Conservation (phyloP, 306 rosid genomes). For the Senna tora region DNA sequence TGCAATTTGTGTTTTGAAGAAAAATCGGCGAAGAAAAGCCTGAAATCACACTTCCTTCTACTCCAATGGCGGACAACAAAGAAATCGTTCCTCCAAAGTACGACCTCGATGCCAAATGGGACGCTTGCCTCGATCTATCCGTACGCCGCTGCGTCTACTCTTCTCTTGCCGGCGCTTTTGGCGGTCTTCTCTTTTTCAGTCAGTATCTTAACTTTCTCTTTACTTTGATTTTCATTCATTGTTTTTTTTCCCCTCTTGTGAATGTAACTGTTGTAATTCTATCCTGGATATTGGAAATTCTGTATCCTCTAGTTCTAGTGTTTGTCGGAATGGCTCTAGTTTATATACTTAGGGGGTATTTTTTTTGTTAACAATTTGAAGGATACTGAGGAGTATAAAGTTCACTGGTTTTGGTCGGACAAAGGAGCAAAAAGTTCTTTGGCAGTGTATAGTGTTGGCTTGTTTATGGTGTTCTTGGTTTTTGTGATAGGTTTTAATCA, state of each 20-base stretch:
- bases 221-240: background rate
- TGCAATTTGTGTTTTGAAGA: too few relatives aligned
- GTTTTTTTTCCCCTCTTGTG: background rate
- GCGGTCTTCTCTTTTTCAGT: constrained; percentile 47
- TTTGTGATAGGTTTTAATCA: too few relatives aligned
- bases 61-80: background rate
- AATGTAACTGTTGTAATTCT: background rate
- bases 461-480: too few relatives aligned
- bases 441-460: too few relatives aligned
- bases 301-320: background rate
- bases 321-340: too few relatives aligned
- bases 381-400: too few relatives aligned
- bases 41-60: background rate
- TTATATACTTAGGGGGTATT: too few relatives aligned
- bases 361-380: too few relatives aligned
- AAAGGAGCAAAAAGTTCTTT: too few relatives aligned
- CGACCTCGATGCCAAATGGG: constrained; percentile 48
- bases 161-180: constrained; percentile 43
- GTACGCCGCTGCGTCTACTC: constrained; percentile 49
- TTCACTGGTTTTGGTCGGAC: too few relatives aligned
- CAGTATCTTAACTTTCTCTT: background rate
- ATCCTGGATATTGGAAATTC: background rate
- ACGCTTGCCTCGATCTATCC: constrained; percentile 48
- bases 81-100: constrained; percentile 22
- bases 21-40: too few relatives aligned